Base-by-base conservation (phyloP, 805 yeast species). In the Deakozyma indianensis region DNA sequence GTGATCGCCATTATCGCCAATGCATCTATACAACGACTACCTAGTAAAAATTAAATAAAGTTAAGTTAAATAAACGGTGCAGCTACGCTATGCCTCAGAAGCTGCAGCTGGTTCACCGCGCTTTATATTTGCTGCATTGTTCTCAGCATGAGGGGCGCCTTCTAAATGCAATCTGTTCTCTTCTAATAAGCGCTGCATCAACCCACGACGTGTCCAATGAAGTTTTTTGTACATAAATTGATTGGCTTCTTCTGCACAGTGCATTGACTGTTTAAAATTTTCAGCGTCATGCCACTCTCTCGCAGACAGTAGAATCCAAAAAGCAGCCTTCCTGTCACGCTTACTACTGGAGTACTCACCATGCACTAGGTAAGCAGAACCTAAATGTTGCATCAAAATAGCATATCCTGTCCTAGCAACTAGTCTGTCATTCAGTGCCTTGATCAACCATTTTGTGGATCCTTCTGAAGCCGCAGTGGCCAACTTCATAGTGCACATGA, bases 301-400 rank as follows among this genome's bases (percentile, higher is more conserved):
- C 4, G 86, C 80, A 0, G 95, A 79, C 23, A 87, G 58, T 23
- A 87, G 58, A 51, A 73, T 71, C 85, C 95, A 87, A 23, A 88
- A 68, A 0, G 84, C 75, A 1, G 87, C 76, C 57, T 86, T 86
- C 45, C 96, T 70, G 44, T 62, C 62, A 47, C 94, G 67, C 2
- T 82, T 74, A 20, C 42, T 20, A 46, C 46, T 35, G 57, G 55
- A 45, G 56, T 57, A 46, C 59, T 62, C 42, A 49, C 52, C 53
- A 50, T 54, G 41, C 43, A 56, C 49, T 41, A 56, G 62, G 53
- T 73, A 78, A 20, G 80, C 77, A 47, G 72, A 70, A 28, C 77
- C 65, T 2, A 76, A 60, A 35, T 80, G 62, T 50, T 77, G 78
- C 65, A 75, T 64, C 5, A 77, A 58, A 51, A 76, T 53, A 0